These are phyloP conservation scores for Picochlorum costavermella DNA, from an alignment of 139 green algal species.

Conservation along the genomic window DNA sequence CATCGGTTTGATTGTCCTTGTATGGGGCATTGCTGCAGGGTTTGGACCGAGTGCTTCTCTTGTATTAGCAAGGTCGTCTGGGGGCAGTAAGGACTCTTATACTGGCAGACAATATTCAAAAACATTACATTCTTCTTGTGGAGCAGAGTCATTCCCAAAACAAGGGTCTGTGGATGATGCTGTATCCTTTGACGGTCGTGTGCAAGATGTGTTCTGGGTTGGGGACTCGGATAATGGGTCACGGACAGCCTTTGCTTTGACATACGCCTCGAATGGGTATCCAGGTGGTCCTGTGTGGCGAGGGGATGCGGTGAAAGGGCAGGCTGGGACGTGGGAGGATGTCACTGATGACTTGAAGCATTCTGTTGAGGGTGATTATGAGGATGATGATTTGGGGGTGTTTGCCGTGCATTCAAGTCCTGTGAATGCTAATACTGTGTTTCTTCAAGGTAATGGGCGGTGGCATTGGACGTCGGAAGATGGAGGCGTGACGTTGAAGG, in stretches of 20 bases:
- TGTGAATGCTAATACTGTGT: slow-evolving; percentile 20
- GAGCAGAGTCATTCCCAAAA: slow-evolving; percentile 22
- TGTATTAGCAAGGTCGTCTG: too few species aligned
- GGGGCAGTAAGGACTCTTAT: too few species aligned
- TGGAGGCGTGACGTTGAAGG: slow-evolving; percentile 31
- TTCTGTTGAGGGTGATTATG: not conserved
- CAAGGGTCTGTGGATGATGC: slow-evolving; percentile 5
- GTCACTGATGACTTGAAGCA: slow-evolving; percentile 20
- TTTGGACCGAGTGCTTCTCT: too few species aligned
- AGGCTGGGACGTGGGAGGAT: slow-evolving; percentile 28
- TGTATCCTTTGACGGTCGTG: not conserved
- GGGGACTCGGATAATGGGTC: not conserved
- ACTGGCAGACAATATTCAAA: slow-evolving; percentile 4
- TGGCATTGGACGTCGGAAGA: slow-evolving; percentile 33
- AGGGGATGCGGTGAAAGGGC: slow-evolving; percentile 27
- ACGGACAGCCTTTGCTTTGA: slow-evolving; percentile 34
- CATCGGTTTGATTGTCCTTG: too few species aligned
- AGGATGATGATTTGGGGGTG: slow-evolving; percentile 16
- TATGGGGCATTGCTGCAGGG: too few species aligned
- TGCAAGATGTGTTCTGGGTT: too few species aligned
- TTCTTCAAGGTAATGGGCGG: slow-evolving; percentile 33
- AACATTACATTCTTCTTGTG: slow-evolving; percentile 8
- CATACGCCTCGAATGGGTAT: slow-evolving; percentile 13
- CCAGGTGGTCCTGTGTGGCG: slow-evolving; percentile 35
- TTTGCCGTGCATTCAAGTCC: slow-evolving; percentile 26